Conservation (phyloP, 371 early-diverging fungal genomes). For the Dichotomocladium elegans region DNA sequence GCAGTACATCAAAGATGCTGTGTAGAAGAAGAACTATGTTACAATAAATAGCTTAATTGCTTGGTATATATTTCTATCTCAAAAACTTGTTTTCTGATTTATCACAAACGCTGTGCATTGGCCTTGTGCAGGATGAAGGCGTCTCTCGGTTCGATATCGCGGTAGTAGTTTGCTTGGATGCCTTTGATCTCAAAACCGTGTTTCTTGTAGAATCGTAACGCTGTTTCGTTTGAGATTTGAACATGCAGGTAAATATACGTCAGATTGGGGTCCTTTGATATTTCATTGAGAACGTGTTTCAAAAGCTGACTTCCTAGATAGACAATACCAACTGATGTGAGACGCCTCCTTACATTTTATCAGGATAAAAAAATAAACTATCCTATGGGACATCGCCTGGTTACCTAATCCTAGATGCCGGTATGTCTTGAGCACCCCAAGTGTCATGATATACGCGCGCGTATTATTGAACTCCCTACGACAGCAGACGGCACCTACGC, state of each 20-base stretch:
- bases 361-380: neutral
- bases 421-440: constrained; percentile 88
- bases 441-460: constrained; percentile 88
- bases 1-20: too few relatives aligned
- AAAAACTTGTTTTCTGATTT: too few relatives aligned
- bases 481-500: constrained; percentile 87
- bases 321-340: neutral
- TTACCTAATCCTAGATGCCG: constrained; percentile 80
- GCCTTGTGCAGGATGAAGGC: constrained; percentile 78
- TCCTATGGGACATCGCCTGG: neutral
- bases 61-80: too few relatives aligned
- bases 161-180: constrained; percentile 81
- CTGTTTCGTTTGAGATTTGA: constrained; percentile 80
- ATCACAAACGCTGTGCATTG: too few relatives aligned
- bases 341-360: too few relatives aligned
- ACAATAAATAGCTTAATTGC: too few relatives aligned
- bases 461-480: constrained; percentile 51
- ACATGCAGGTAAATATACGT: constrained; percentile 82
- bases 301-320: constrained; percentile 56
- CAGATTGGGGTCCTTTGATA: constrained; percentile 28
- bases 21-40: too few relatives aligned
- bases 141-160: constrained; percentile 75
- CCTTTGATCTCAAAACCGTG: constrained; percentile 69
- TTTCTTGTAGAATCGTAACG: constrained; percentile 84
- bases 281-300: constrained; percentile 55